A percentile compares a stretch with the other conserved stretches of the same genome.
Evolutionary conservation across 2,329 filamentous ascomycete genomes (phyloP).

Genomic region (Xylariaceae sp.): DNA sequence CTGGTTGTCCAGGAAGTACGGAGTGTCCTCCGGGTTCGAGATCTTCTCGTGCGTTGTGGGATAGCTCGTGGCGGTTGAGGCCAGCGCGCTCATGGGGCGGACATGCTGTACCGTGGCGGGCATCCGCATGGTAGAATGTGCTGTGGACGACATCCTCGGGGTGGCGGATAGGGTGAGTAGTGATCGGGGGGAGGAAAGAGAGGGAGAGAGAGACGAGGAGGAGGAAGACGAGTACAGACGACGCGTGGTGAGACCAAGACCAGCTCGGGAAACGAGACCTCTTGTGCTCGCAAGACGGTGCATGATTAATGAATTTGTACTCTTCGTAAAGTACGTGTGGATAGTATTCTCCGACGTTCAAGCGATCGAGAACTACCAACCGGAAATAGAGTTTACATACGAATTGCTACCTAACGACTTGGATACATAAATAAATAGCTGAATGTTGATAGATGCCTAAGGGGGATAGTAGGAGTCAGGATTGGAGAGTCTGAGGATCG

Average conservation of each 20-base stretch:
- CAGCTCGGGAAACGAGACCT: slow-evolving; percentile 24
- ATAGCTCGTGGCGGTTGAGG: slow-evolving; percentile 55
- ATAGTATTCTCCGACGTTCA: too few species aligned
- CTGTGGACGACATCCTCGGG: slow-evolving; percentile 35
- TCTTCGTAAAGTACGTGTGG: too few species aligned
- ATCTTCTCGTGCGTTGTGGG: slow-evolving; percentile 69
- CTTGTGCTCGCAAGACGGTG: slow-evolving; percentile 29
- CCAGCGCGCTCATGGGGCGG: slow-evolving; percentile 46
- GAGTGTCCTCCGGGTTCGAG: slow-evolving; percentile 61
- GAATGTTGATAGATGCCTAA: not conserved
- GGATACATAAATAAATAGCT: not conserved
- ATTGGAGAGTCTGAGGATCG: not conserved
- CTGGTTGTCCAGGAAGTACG: slow-evolving; percentile 77
- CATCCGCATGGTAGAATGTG: slow-evolving; percentile 46
- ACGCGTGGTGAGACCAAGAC: slow-evolving; percentile 20
- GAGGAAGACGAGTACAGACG: slow-evolving; percentile 24
- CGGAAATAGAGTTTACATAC: slow-evolving; percentile 1
- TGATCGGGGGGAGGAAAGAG: not conserved
- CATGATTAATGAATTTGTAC: slow-evolving; percentile 20
- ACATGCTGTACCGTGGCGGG: slow-evolving; percentile 54
- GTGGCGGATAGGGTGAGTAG: slow-evolving; percentile 13
- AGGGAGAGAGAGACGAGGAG: not conserved
- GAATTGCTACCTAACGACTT: not conserved
- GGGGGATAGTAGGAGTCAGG: too few species aligned
- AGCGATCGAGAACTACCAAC: slow-evolving; percentile 4